Evolutionary conservation across 75 land plant species (phyloP).

Genomic region (Cunninghamia lanceolata): DNA sequence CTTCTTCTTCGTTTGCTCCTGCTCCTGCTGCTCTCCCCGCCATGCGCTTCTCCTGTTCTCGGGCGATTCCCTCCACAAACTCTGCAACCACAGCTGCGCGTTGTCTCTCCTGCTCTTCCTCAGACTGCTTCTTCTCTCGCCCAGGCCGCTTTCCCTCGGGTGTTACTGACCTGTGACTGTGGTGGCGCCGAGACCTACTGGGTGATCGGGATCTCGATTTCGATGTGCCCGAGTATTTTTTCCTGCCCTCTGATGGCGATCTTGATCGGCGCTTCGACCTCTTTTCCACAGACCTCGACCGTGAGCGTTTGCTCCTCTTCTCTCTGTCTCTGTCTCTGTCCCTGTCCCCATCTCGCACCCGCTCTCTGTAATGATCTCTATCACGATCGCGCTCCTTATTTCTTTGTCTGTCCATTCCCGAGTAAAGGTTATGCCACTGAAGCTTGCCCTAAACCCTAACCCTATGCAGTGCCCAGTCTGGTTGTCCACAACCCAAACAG

Average conservation of each 20-base stretch:
- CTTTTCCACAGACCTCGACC: constrained; percentile 32
- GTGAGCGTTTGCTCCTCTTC: constrained; percentile 16
- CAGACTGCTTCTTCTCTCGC: constrained; percentile 20
- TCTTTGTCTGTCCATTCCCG: constrained; percentile 20
- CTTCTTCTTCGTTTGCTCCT: no score
- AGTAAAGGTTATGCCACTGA: background rate
- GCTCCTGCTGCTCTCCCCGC: constrained; percentile 5
- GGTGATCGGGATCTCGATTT: constrained; percentile 29
- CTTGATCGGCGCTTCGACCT: constrained; percentile 23
- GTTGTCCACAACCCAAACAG: no score
- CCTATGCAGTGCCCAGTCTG: no score
- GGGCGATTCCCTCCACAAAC: constrained; percentile 41
- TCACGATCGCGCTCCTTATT: constrained; percentile 42
- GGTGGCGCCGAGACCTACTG: constrained; percentile 19
- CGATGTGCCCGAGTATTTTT: constrained; percentile 16
- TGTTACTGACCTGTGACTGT: no score
- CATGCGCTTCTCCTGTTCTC: constrained; percentile 31
- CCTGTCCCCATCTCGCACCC: constrained; percentile 37
- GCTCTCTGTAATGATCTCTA: constrained; percentile 52
- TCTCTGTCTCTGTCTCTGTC: constrained; percentile 40
- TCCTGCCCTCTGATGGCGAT: constrained; percentile 22
- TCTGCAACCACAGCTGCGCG: constrained; percentile 40
- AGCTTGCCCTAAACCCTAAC: no score
- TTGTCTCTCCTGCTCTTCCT: constrained; percentile 29
- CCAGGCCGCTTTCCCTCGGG: background rate